These are phyloP conservation scores for Amanita pseudoporphyria DNA, from an alignment of 768 basidiomycete genomes.

Conservation along the genomic window DNA sequence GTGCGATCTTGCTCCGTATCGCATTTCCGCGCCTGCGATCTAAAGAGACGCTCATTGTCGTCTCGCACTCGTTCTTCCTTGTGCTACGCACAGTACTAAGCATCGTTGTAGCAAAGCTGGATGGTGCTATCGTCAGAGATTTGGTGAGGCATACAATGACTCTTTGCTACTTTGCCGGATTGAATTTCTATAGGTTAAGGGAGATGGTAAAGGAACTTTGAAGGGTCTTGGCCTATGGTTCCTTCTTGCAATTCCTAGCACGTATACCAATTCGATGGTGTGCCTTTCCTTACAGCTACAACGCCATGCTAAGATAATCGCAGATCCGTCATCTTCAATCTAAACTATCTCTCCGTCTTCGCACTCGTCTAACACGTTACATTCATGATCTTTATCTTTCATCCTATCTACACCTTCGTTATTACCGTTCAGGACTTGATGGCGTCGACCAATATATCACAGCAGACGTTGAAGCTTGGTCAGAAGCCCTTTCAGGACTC, in stretches of 20 bases:
- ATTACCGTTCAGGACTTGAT: slow-evolving; percentile 56
- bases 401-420: slow-evolving; percentile 57
- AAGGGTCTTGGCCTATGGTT: slow-evolving; percentile 85
- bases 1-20: slow-evolving; percentile 63
- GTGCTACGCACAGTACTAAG: slow-evolving; percentile 81
- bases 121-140: slow-evolving; percentile 84
- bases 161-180: background rate
- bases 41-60: slow-evolving; percentile 65
- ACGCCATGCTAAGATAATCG: background rate
- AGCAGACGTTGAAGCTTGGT: slow-evolving; percentile 85
- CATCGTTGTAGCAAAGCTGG: slow-evolving; percentile 78
- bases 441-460: slow-evolving; percentile 91
- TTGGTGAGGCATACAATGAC: slow-evolving; percentile 36
- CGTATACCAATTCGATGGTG: slow-evolving; percentile 94
- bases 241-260: slow-evolving; percentile 81
- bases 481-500: slow-evolving; percentile 73
- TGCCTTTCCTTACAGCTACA: slow-evolving; percentile 7
- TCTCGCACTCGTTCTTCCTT: slow-evolving; percentile 77
- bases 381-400: slow-evolving; percentile 89
- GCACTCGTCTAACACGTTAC: slow-evolving; percentile 84
- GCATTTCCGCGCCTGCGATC: slow-evolving; percentile 53
- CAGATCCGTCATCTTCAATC: slow-evolving; percentile 87
- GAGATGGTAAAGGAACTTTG: slow-evolving; percentile 76
- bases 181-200: slow-evolving; percentile 46
- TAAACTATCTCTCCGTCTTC: slow-evolving; percentile 70